phyloP scores from a whole-genome alignment of 1,284 basidiomycete genomes.

The Ganoderma sinense region DNA sequence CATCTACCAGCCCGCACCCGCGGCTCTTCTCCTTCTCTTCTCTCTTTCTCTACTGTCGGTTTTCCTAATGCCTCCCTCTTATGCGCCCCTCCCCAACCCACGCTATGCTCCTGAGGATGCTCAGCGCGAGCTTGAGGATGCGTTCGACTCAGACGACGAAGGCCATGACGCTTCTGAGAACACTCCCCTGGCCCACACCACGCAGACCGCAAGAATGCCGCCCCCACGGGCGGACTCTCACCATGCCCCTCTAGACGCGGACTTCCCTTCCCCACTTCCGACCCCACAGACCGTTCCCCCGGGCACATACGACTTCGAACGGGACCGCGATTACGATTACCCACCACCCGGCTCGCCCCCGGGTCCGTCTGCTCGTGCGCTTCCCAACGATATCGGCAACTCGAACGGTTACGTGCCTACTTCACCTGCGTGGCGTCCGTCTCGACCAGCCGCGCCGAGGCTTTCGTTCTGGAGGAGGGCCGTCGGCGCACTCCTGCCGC shows the following conservation, averaged over 20 bases:
- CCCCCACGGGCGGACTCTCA: conserved; percentile 31
- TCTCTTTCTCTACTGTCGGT: background rate
- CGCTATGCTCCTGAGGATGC: conserved; percentile 50
- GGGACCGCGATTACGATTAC: conserved; percentile 58
- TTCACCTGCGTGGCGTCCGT: conserved; percentile 49
- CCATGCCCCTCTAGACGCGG: conserved; percentile 23
- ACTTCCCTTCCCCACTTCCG: conserved; percentile 21
- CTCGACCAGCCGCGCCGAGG: conserved; percentile 42
- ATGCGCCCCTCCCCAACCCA: conserved; percentile 59
- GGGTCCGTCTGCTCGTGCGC: conserved; percentile 60
- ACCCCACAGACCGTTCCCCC: conserved; percentile 24
- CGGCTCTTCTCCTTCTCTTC: conserved; percentile 9
- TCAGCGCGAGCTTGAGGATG: conserved; percentile 70
- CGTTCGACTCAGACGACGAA: conserved; percentile 67
- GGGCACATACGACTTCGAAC: conserved; percentile 35
- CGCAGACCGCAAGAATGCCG: conserved; percentile 25
- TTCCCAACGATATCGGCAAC: conserved; percentile 79
- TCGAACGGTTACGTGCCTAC: conserved; percentile 80
- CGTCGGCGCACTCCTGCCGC: conserved; percentile 76
- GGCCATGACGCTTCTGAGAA: conserved; percentile 47
- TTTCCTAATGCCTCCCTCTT: conserved; percentile 45
- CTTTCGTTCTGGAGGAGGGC: conserved; percentile 65
- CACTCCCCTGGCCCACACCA: conserved; percentile 45
- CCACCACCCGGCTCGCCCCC: conserved; percentile 89
- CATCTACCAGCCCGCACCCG: conserved; percentile 1